Evolutionary conservation across 768 basidiomycete species (phyloP).

Genomic region (Boletus edulis): DNA sequence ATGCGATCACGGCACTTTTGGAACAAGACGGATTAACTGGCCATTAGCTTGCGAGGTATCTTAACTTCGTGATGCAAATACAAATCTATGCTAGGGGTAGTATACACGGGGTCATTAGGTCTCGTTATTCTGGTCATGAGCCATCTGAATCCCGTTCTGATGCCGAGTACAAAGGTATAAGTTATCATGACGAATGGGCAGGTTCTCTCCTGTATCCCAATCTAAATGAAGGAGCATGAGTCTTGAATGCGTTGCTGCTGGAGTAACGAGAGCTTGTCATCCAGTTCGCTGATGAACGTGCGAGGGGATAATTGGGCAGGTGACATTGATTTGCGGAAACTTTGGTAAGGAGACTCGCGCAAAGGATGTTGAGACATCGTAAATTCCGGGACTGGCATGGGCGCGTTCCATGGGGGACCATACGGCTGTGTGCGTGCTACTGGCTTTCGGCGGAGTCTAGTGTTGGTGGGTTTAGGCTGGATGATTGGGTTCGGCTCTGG

Average conservation of each 20-base stretch:
- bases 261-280: constrained; percentile 18
- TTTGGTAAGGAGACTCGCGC: neutral
- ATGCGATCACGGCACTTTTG: constrained; percentile 41
- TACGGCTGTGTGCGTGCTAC: constrained; percentile 37
- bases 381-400: constrained; percentile 22
- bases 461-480: constrained; percentile 7
- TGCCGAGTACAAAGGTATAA: constrained; percentile 4
- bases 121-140: neutral
- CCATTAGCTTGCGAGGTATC: neutral
- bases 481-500: constrained; percentile 4
- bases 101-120: neutral
- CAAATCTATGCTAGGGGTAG: constrained; percentile 13
- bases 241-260: constrained; percentile 11
- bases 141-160: neutral
- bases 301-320: constrained; percentile 13
- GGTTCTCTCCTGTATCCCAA: neutral
- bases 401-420: constrained; percentile 35
- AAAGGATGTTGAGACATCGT: neutral
- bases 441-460: constrained; percentile 23
- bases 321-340: neutral
- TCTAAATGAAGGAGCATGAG: neutral
- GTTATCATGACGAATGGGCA: constrained; percentile 5
- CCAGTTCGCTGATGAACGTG: constrained; percentile 18
- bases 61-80: constrained; percentile 3
- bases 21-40: constrained; percentile 34